Percentiles rank a stretch among this genome's conserved stretches.
Evolutionary conservation across 495 filamentous ascomycete species (phyloP).

Genomic region (Oleoguttula mirabilis): DNA sequence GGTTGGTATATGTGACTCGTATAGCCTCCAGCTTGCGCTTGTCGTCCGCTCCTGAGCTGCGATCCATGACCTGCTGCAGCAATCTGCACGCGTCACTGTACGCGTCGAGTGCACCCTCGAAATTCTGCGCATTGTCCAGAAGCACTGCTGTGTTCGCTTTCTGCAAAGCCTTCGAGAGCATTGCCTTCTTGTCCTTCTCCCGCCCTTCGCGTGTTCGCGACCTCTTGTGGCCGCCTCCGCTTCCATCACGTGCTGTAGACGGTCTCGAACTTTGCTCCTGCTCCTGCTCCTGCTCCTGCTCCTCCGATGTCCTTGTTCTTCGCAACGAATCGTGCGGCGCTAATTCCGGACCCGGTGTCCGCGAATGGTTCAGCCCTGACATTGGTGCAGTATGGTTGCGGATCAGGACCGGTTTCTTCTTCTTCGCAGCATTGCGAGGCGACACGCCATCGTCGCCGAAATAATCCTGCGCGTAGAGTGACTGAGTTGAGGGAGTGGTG

Average conservation of each 20-base stretch:
- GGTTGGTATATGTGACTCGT: slow-evolving; percentile 74
- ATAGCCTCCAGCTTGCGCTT: slow-evolving; percentile 76
- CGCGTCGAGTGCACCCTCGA: slow-evolving; percentile 81
- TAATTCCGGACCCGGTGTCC: neutral
- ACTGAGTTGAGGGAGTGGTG: slow-evolving; percentile 18
- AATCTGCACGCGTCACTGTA: slow-evolving; percentile 81
- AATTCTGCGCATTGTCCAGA: slow-evolving; percentile 87
- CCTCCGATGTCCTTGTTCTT: neutral
- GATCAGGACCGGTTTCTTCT: slow-evolving; percentile 8
- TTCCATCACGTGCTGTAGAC: neutral
- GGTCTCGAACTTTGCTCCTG: neutral
- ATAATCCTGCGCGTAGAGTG: slow-evolving; percentile 15
- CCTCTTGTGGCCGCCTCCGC: slow-evolving; percentile 3
- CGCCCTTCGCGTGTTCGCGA: slow-evolving; percentile 23
- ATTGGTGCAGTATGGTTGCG: slow-evolving; percentile 18
- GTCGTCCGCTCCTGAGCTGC: slow-evolving; percentile 73
- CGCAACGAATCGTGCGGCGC: neutral
- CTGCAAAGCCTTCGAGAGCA: slow-evolving; percentile 83
- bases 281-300: neutral
- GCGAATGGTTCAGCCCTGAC: slow-evolving; percentile 2
- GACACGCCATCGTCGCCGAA: slow-evolving; percentile 14
- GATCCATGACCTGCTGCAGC: slow-evolving; percentile 72
- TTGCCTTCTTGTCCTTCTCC: slow-evolving; percentile 56
- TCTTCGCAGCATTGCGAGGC: slow-evolving; percentile 5
- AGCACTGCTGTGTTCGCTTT: slow-evolving; percentile 93